Conservation (phyloP, 2,329 filamentous ascomycete genomes). For the Penicillium aurantiogriseum region DNA sequence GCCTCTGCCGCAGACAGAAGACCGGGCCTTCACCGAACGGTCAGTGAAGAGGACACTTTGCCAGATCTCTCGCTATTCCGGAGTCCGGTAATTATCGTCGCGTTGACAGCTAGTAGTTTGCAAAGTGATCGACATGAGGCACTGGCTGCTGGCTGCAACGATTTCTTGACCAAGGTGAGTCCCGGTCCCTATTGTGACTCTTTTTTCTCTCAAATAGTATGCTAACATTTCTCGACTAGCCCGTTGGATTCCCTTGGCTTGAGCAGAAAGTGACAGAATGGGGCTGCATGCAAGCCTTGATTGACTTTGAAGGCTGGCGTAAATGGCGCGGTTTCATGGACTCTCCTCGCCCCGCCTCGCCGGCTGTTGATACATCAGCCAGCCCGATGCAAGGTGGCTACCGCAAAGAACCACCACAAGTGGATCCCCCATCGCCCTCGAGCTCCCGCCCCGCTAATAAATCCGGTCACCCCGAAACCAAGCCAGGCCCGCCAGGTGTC, state of each 20-base stretch:
- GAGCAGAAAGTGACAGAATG: slow-evolving; percentile 98
- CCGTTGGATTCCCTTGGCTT: slow-evolving; percentile 96
- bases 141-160: slow-evolving; percentile 91
- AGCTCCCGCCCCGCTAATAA: slow-evolving; percentile 16
- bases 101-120: slow-evolving; percentile 87
- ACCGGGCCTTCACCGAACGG: slow-evolving; percentile 20
- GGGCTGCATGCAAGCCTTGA: slow-evolving; percentile 99
- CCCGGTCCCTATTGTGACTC: slow-evolving; percentile 3
- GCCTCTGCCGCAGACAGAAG: slow-evolving; percentile 21
- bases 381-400: slow-evolving; percentile 31
- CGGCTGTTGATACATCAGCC: slow-evolving; percentile 19
- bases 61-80: slow-evolving; percentile 67
- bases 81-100: slow-evolving; percentile 95
- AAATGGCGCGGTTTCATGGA: slow-evolving; percentile 84
- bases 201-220: background rate
- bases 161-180: slow-evolving; percentile 92
- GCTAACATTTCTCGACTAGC: slow-evolving; percentile 53
- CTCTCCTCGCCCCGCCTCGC: slow-evolving; percentile 21
- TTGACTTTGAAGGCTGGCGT: slow-evolving; percentile 97
- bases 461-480: slow-evolving; percentile 6
- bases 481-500: slow-evolving; percentile 13
- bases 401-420: slow-evolving; percentile 8
- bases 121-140: slow-evolving; percentile 96
- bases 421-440: slow-evolving; percentile 19
- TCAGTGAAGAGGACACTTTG: slow-evolving; percentile 40